Base-by-base conservation (phyloP, 176 grass and related monocot species). In the Juncus inflexus region DNA sequence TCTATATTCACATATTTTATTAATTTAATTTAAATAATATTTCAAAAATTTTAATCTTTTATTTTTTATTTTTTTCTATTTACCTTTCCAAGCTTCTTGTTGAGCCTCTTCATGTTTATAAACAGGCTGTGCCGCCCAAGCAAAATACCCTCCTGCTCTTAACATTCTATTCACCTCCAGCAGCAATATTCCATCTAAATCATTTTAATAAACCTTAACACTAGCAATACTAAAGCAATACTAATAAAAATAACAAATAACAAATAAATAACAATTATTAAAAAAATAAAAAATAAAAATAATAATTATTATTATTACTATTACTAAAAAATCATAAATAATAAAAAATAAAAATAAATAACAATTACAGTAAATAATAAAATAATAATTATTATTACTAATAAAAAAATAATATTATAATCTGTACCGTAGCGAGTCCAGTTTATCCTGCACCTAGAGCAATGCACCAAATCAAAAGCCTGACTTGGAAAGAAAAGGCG, bases 131-230 rank as follows among this genome's bases (percentile, higher is more conserved):
- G 92, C 87, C 55, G 87, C 92, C 92, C 92, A 91, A 56, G 79
- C 87, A 81, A 96, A 96, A 77, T 86, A 96, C 36, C 92, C 92
- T 8, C 92, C 92, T 41, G 82, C 92, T 83, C 87, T 91, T 12
- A 96, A 85, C 84, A 96, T 69, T 79, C 92, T 91, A 86, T 96
- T 91, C 72, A 84, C 87, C 79, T 96, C 92, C 74, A 96, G 78
- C 67, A 96, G 87, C 50, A 96, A 66, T 62, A 96, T 96, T 60
- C 92, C 92, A 59, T 96, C 92, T 96, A 70, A 7, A n/a, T n/a
- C n/a, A n/a, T n/a, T n/a, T n/a, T n/a, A n/a, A n/a, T n/a, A n/a
- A n/a, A n/a, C n/a, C n/a, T n/a, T n/a, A n/a, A n/a, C n/a, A n/a
- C n/a, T n/a, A n/a, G n/a, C n/a, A n/a, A n/a, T n/a, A n/a, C n/a